These are phyloP conservation scores for Trichosanthes truncata DNA, from an alignment of 306 rosid species.

Conservation along the genomic window DNA sequence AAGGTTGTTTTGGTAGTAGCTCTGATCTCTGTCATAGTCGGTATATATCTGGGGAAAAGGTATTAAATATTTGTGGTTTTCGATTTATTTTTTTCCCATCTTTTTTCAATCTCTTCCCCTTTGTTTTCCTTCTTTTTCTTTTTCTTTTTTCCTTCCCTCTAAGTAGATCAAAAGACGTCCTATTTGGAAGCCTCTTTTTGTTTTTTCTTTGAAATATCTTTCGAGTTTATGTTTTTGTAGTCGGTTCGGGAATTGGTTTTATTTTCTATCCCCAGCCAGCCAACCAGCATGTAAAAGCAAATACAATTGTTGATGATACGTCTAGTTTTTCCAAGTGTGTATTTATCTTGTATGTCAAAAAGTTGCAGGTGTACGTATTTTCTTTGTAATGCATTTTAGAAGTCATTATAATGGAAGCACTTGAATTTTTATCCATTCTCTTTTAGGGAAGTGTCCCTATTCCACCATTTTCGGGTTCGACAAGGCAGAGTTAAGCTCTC, in stretches of 20 bases:
- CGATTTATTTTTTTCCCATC: constrained; percentile 10
- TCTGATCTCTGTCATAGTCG: constrained; percentile 57
- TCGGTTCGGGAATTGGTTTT: constrained; percentile 59
- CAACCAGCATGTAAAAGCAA: constrained; percentile 34
- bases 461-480: too few relatives aligned
- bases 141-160: background rate
- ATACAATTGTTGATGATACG: background rate
- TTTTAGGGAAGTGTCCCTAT: background rate
- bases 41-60: constrained; percentile 76
- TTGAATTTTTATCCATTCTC: background rate
- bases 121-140: constrained; percentile 7
- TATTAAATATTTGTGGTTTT: constrained; percentile 36
- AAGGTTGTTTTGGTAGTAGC: constrained; percentile 66
- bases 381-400: constrained; percentile 6
- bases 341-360: background rate
- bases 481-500: too few relatives aligned
- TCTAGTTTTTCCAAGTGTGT: constrained; percentile 4
- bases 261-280: constrained; percentile 41
- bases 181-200: constrained; percentile 39
- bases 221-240: constrained; percentile 14
- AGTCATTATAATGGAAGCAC: background rate
- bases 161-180: background rate
- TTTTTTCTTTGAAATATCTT: constrained; percentile 19
- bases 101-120: constrained; percentile 5
- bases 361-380: background rate